Conservation (phyloP, 2,329 filamentous ascomycete genomes). For the Phialemonium atrogriseum region DNA sequence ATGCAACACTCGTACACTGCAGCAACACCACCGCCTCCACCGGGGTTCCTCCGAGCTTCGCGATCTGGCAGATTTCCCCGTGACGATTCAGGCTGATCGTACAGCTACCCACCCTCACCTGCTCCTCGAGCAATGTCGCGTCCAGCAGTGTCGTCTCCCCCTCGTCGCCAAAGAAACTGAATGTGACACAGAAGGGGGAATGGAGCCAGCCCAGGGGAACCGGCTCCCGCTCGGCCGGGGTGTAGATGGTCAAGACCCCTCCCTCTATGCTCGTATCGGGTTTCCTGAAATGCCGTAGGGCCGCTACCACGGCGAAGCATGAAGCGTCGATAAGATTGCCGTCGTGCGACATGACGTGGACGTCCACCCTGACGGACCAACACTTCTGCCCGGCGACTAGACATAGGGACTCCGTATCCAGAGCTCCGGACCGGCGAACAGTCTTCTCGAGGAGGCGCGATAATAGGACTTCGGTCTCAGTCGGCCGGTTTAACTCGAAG, state of each 20-base stretch:
- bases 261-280: constrained; percentile 84
- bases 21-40: constrained; percentile 74
- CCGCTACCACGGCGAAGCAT: constrained; percentile 80
- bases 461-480: constrained; percentile 76
- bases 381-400: constrained; percentile 85
- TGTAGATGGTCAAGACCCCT: constrained; percentile 77
- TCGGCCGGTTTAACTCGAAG: constrained; percentile 78
- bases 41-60: constrained; percentile 78
- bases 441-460: constrained; percentile 90
- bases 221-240: constrained; percentile 76
- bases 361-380: constrained; percentile 84
- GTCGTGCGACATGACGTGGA: constrained; percentile 86
- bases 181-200: constrained; percentile 84
- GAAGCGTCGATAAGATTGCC: constrained; percentile 82
- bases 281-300: constrained; percentile 82
- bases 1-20: constrained; percentile 64
- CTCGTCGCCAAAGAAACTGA: constrained; percentile 70
- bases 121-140: constrained; percentile 66
- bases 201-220: constrained; percentile 87
- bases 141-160: constrained; percentile 67
- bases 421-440: constrained; percentile 79
- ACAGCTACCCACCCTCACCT: constrained; percentile 63
- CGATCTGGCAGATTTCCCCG: constrained; percentile 84
- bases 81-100: constrained; percentile 82
- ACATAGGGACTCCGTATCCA: constrained; percentile 94